Percentiles rank a stretch among this genome's conserved stretches.
Conservation (phyloP, 257 asterid genomes). For the Sherardia arvensis region DNA sequence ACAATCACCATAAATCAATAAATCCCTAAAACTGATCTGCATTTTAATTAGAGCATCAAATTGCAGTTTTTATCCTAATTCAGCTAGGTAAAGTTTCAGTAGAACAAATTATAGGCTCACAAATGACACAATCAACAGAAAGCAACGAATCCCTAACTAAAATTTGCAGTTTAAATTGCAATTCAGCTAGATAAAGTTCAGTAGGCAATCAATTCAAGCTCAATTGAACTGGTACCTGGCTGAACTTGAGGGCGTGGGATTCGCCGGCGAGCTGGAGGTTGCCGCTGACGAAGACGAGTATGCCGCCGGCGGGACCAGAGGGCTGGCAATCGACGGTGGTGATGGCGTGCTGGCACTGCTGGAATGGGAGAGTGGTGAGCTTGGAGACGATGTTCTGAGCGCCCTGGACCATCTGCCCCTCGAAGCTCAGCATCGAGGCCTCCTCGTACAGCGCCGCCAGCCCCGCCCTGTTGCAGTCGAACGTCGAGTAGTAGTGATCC, state of each 20-base stretch:
- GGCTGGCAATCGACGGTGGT: constrained; percentile 53
- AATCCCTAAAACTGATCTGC: no score
- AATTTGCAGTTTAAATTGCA: not conserved
- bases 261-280: constrained; percentile 43
- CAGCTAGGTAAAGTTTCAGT: no score
- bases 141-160: not conserved
- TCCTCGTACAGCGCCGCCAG: constrained; percentile 39
- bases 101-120: no score
- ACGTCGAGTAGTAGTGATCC: constrained; percentile 46
- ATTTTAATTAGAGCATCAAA: no score
- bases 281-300: constrained; percentile 47
- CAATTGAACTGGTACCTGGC: constrained; percentile 17
- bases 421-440: constrained; percentile 39
- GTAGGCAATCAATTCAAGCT: no score
- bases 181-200: not conserved
- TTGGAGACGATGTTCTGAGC: constrained; percentile 27
- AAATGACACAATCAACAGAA: no score
- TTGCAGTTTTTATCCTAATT: no score
- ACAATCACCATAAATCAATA: no score
- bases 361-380: constrained; percentile 36
- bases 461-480: constrained; percentile 33
- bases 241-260: constrained; percentile 40
- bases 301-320: constrained; percentile 50
- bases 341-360: constrained; percentile 45
- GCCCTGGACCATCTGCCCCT: constrained; percentile 46